phyloP scores from a whole-genome alignment of 1,139 yeast genomes.

The Blastobotrys petasosporus region DNA sequence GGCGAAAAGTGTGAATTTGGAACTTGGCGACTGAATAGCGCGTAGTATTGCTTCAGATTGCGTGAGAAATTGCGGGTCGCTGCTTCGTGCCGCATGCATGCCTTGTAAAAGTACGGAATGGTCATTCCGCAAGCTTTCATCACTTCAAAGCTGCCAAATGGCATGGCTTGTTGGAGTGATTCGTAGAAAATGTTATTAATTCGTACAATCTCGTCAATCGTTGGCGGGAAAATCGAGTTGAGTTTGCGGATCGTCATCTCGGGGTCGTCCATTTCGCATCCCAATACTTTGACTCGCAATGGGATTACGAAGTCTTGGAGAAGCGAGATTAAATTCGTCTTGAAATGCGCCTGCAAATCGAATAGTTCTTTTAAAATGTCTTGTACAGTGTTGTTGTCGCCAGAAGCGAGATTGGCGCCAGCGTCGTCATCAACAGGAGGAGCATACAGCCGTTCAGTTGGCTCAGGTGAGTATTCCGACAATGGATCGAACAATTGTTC shows the following conservation, averaged over 20 bases:
- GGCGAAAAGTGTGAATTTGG: conserved; percentile 39
- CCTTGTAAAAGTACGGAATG: conserved; percentile 84
- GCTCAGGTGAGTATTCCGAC: conserved; percentile 87
- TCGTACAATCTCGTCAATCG: conserved; percentile 87
- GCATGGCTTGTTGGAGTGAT: conserved; percentile 59
- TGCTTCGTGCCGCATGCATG: conserved; percentile 90
- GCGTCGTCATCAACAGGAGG: conserved; percentile 27
- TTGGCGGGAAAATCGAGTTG: conserved; percentile 83
- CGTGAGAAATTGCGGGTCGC: conserved; percentile 57
- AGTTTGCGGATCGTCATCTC: conserved; percentile 50
- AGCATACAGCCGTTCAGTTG: conserved; percentile 59
- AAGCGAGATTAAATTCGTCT: conserved; percentile 64
- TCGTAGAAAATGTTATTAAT: conserved; percentile 80
- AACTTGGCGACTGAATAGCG: conserved; percentile 8
- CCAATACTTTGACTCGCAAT: conserved; percentile 61
- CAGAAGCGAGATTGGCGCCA: conserved; percentile 14
- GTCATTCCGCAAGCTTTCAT: conserved; percentile 73
- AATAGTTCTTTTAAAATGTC: conserved; percentile 63
- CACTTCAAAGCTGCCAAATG: conserved; percentile 67
- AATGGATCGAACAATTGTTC: conserved; percentile 87
- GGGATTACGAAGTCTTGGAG: conserved; percentile 77
- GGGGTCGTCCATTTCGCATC: conserved; percentile 36
- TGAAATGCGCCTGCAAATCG: conserved; percentile 64
- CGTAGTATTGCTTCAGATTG: conserved; percentile 34
- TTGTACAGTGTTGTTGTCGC: conserved; percentile 22